Conservation (phyloP, 768 basidiomycete genomes). For the Fomitopsis serialis region DNA sequence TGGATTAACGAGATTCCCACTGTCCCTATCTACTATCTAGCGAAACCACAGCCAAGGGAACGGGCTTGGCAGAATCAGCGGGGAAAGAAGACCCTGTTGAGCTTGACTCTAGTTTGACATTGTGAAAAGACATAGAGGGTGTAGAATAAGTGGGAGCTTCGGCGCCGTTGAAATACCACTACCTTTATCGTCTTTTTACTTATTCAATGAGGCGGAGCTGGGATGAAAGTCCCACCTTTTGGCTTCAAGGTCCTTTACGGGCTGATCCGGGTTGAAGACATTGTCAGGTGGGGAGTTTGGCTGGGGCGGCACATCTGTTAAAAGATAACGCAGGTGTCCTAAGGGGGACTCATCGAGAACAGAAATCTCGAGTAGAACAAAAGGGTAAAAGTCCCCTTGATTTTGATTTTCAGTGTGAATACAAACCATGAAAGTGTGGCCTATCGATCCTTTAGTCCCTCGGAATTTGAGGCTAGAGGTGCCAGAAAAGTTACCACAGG, state of each 20-base stretch:
- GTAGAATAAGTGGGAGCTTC: constrained; percentile 80
- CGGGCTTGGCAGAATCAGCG: too few relatives aligned
- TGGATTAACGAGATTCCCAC: too few relatives aligned
- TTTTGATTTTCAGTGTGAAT: constrained; percentile 77
- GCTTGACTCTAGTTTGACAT: constrained; percentile 85
- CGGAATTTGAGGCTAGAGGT: constrained; percentile 77
- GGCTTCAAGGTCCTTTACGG: constrained; percentile 63
- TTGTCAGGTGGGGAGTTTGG: constrained; percentile 81
- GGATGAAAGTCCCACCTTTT: constrained; percentile 68
- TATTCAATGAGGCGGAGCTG: constrained; percentile 73
- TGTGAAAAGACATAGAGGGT: constrained; percentile 80
- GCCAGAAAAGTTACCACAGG: constrained; percentile 78
- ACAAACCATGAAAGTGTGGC: constrained; percentile 78
- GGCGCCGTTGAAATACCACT: constrained; percentile 78
- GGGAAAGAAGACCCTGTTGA: constrained; percentile 83
- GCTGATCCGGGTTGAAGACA: constrained; percentile 70
- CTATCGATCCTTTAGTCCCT: constrained; percentile 78
- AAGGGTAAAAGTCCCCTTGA: constrained; percentile 79
- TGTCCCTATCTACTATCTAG: too few relatives aligned
- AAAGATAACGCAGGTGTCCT: constrained; percentile 78
- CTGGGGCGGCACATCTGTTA: constrained; percentile 79
- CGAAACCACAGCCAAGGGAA: too few relatives aligned
- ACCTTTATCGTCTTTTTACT: constrained; percentile 78
- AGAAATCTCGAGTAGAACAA: constrained; percentile 78
- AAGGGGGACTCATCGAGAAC: constrained; percentile 76